These are phyloP conservation scores for Malassezia restricta DNA, from an alignment of 1,284 basidiomycete species.

Conservation along the genomic window DNA sequence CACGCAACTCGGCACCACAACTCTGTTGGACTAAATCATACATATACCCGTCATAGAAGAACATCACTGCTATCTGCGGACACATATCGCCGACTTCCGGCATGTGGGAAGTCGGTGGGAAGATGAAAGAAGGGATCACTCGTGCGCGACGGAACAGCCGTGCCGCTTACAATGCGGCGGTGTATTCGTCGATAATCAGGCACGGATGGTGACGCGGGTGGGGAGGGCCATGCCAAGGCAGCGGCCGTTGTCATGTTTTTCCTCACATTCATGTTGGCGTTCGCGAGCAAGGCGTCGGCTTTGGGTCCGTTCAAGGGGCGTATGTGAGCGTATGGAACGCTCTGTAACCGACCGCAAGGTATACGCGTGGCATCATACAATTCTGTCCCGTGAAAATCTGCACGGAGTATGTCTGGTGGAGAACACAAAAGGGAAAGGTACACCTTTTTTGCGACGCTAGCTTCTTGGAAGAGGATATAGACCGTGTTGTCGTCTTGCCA, in stretches of 20 bases:
- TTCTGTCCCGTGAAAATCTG: background rate
- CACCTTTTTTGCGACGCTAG: constrained; percentile 66
- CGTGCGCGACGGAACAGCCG: background rate
- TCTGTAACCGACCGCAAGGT: background rate
- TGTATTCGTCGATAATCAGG: background rate
- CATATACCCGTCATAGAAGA: background rate
- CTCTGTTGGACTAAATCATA: constrained; percentile 8
- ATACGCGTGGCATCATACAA: background rate
- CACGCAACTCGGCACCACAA: background rate
- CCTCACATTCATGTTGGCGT: background rate
- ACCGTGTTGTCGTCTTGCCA: constrained; percentile 96
- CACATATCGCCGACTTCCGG: background rate
- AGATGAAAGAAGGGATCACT: background rate
- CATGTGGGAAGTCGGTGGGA: background rate
- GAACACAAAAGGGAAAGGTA: constrained; percentile 71
- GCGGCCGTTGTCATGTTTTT: background rate
- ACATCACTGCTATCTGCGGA: background rate
- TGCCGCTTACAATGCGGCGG: constrained; percentile 1
- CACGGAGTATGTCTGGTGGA: constrained; percentile 51
- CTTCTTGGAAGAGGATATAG: constrained; percentile 74
- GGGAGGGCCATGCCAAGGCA: background rate
- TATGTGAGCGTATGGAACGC: constrained; percentile 3
- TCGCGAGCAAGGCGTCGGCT: constrained; percentile 1
- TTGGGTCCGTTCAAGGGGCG: constrained; percentile 7
- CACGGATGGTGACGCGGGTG: background rate